These are phyloP conservation scores for Globisporangium takayamanum DNA, from an alignment of 352 stramenopile genomes.

Conservation along the genomic window DNA sequence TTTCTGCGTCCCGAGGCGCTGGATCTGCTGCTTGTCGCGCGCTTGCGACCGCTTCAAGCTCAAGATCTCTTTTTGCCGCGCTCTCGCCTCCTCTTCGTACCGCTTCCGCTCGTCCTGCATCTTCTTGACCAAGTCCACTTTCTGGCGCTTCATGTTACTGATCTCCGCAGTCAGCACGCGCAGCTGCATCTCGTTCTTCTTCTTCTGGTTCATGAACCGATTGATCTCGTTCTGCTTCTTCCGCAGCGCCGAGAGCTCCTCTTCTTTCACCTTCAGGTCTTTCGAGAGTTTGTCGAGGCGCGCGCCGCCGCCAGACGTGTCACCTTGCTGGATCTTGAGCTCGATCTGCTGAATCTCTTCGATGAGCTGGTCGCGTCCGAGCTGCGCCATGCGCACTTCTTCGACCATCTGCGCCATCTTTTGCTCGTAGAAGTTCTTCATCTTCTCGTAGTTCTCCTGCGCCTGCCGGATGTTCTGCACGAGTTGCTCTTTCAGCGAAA, in stretches of 20 bases:
- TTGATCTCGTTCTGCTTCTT: constrained; percentile 85
- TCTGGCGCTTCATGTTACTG: constrained; percentile 84
- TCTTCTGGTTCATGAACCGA: constrained; percentile 75
- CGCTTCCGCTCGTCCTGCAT: constrained; percentile 83
- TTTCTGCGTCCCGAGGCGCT: constrained; percentile 73
- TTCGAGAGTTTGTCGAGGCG: constrained; percentile 58
- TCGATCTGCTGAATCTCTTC: constrained; percentile 74
- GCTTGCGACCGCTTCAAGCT: constrained; percentile 76
- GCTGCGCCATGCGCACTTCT: constrained; percentile 51
- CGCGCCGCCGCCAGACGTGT: constrained; percentile 39
- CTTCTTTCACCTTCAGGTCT: constrained; percentile 78
- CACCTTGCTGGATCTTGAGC: constrained; percentile 53
- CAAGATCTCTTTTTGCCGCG: constrained; percentile 70
- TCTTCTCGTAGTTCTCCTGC: constrained; percentile 78
- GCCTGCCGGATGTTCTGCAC: constrained; percentile 71
- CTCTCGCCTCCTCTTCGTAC: constrained; percentile 78
- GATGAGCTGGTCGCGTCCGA: constrained; percentile 64
- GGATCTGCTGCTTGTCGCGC: constrained; percentile 79
- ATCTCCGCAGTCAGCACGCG: constrained; percentile 77
- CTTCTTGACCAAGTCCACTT: constrained; percentile 85
- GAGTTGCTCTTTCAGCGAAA: constrained; percentile 83
- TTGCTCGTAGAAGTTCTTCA: constrained; percentile 80
- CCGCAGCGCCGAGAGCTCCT: constrained; percentile 54
- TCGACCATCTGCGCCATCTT: constrained; percentile 82
- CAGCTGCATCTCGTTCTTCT: constrained; percentile 85